Conservation (phyloP, 164 flowering plant genomes). For the Berberis vulgaris region DNA sequence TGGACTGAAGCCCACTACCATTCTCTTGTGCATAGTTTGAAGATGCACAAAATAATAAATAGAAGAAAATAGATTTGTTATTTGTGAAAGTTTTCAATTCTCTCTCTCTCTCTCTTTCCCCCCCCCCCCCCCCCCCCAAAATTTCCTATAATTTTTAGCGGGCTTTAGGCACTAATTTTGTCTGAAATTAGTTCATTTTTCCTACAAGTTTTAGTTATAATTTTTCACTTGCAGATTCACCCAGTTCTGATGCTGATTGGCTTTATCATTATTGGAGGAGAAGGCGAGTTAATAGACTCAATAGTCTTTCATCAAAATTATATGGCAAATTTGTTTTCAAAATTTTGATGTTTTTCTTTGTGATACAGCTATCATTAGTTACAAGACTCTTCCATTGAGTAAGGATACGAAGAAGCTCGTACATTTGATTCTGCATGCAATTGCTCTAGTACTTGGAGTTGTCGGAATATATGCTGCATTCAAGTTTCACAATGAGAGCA, state of each 20-base stretch:
- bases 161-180: too few relatives aligned
- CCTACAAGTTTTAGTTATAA: background rate
- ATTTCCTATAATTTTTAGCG: too few relatives aligned
- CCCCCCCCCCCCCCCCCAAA: too few relatives aligned
- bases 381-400: constrained; percentile 57
- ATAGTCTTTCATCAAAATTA: background rate
- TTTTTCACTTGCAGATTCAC: constrained; percentile 53
- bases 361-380: constrained; percentile 76
- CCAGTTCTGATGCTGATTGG: constrained; percentile 91
- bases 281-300: constrained; percentile 44
- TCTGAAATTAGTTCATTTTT: too few relatives aligned
- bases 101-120: too few relatives aligned
- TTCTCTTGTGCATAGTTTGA: too few relatives aligned
- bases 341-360: background rate
- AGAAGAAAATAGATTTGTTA: too few relatives aligned
- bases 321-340: too few relatives aligned
- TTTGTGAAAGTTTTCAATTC: too few relatives aligned
- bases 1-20: too few relatives aligned
- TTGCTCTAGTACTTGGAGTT: constrained; percentile 69
- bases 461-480: constrained; percentile 75
- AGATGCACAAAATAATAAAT: too few relatives aligned
- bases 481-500: constrained; percentile 77
- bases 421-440: constrained; percentile 67
- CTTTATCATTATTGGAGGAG: constrained; percentile 80
- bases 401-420: constrained; percentile 72